A percentile compares a stretch with the other conserved stretches of the same genome.
phyloP scores from a whole-genome alignment of 2,329 filamentous ascomycete genomes.

The Colletotrichum sp. region DNA sequence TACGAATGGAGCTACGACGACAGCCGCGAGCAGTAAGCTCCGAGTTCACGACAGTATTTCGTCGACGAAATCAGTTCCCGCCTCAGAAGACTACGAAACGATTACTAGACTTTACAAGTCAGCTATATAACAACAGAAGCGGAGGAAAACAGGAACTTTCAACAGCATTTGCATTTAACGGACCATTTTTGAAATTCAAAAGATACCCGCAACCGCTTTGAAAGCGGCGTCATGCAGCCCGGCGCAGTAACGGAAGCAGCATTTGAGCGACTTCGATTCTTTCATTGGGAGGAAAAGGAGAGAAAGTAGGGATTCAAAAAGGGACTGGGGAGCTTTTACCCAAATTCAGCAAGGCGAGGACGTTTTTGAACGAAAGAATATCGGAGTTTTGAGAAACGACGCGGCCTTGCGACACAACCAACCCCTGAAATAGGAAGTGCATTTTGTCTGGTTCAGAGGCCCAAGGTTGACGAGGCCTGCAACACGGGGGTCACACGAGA shows the following conservation, averaged over 20 bases:
- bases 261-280: neutral
- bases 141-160: neutral
- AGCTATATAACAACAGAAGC: neutral
- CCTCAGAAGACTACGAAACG: neutral
- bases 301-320: neutral
- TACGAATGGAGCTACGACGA: conserved; percentile 30
- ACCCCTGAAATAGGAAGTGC: neutral
- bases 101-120: neutral
- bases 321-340: neutral
- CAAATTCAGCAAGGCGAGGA: no score
- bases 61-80: neutral
- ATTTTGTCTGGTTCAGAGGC: neutral
- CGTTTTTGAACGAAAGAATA: neutral
- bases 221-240: neutral
- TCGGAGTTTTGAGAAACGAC: neutral
- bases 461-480: conserved; percentile 2
- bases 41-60: no score
- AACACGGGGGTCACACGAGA: neutral
- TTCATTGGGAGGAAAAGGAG: neutral
- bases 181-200: neutral
- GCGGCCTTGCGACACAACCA: neutral
- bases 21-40: neutral
- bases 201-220: neutral
- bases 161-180: neutral
- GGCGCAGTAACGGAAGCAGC: neutral